Base-by-base conservation (phyloP, 768 basidiomycete genomes). In the Xerocomus potaroensis region DNA sequence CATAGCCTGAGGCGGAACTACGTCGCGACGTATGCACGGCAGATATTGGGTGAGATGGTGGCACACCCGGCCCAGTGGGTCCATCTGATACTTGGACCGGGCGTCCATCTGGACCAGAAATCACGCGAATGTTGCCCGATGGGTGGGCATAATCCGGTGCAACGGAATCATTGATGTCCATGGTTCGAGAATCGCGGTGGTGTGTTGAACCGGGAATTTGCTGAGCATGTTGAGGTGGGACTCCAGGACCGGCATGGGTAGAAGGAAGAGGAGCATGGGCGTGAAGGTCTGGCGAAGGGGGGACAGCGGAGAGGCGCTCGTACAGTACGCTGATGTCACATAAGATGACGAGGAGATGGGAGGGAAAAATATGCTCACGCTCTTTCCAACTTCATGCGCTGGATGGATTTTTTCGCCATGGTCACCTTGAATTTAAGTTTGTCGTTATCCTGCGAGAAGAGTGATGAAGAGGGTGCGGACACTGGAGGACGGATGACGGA, bases 321-420 rank as follows among this genome's bases (percentile, higher is more conserved):
- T 91, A 91, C 45, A 91, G 69, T 34, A 91, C 80, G 43, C 87
- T 80, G 49, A 55, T 53, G 37, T 42, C 46, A 56, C 34, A 66
- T 68, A 12, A 68, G 57, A 62, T 45, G 54, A 43, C 30, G 49
- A 56, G 50, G 19, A 18, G 60, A 59, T 46, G 49, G 42, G 50
- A 47, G 47, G 18, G 8, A 42, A 49, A 52, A 50, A 50, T 43
- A 50, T 48, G 80, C 88, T 73, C 58, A 91, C 90, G 88, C 87
- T 72, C 90, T 75, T 69, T 92, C 90, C 47, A 92, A 73, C 67
- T 89, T 86, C 79, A 91, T 85, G 33, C 90, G 77, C 64, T 89
- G 87, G 34, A 92, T 89, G 59, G 80, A 84, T 57, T 83, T 81
- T 67, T 87, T 91, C 24, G 88, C 80, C 61, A 83, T 75, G 23